Percentiles rank a stretch among this genome's conserved stretches.
phyloP scores from a whole-genome alignment of 1,284 basidiomycete species.

The Meira nashicola region DNA sequence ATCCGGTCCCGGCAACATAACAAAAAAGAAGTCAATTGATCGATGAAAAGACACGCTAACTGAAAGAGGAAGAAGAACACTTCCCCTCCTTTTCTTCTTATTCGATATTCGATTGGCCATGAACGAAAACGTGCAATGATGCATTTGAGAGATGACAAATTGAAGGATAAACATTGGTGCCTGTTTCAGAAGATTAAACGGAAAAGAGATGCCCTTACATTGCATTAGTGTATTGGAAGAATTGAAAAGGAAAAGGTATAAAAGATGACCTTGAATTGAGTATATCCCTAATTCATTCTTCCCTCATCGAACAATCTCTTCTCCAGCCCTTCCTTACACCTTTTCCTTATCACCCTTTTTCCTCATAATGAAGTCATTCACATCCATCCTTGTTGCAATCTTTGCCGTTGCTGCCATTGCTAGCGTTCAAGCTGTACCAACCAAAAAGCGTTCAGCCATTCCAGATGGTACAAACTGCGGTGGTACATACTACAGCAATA shows the following conservation, averaged over 20 bases:
- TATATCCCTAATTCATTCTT: neutral
- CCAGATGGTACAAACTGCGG: conserved; percentile 13
- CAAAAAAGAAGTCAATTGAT: no score
- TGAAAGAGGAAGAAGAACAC: no score
- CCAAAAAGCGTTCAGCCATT: neutral
- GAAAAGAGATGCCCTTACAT: neutral
- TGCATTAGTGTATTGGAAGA: neutral
- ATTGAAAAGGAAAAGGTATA: neutral
- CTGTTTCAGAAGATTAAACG: neutral
- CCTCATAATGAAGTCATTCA: neutral
- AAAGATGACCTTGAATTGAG: neutral
- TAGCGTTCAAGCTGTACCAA: neutral
- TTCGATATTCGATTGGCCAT: no score
- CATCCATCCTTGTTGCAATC: neutral
- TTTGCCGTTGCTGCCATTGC: neutral
- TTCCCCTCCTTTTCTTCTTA: no score
- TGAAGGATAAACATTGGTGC: no score
- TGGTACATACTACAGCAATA: conserved; percentile 6
- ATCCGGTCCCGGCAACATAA: no score
- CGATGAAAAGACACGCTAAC: no score
- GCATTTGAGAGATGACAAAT: no score
- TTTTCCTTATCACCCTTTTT: neutral
- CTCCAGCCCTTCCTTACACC: neutral
- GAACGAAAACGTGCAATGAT: no score
- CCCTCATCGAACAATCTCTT: neutral